phyloP scores from a whole-genome alignment of 2,329 filamentous ascomycete species.

The Clonostachys rhizophaga region DNA sequence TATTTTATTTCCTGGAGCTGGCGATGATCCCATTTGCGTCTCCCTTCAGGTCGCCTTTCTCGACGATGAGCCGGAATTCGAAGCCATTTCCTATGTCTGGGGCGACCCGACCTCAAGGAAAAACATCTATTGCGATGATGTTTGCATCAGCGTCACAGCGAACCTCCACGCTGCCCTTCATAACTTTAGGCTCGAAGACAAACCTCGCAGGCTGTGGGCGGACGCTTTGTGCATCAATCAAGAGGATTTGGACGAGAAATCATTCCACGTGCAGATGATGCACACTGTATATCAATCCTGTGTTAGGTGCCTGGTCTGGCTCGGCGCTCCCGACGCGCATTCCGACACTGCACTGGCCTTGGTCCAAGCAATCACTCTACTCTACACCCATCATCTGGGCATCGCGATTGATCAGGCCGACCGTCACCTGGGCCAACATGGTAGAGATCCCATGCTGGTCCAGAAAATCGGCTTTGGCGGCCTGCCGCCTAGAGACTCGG shows the following conservation, averaged over 20 bases:
- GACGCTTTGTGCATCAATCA: constrained; percentile 17
- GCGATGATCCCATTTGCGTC: neutral
- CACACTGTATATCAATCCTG: constrained; percentile 9
- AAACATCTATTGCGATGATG: neutral
- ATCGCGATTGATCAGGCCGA: neutral
- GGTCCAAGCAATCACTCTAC: neutral
- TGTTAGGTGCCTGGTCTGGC: neutral
- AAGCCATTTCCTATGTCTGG: neutral
- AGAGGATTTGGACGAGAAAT: constrained; percentile 6
- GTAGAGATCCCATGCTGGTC: neutral
- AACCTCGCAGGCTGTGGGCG: constrained; percentile 7
- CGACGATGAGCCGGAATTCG: neutral
- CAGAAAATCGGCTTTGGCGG: neutral
- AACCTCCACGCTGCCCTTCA: neutral
- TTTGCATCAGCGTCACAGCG: neutral
- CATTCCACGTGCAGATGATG: constrained; percentile 13
- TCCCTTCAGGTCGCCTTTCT: neutral
- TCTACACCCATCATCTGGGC: neutral
- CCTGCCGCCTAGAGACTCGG: neutral
- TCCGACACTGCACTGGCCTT: neutral
- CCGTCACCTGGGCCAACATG: neutral
- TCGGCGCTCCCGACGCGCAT: neutral
- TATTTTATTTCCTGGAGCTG: neutral
- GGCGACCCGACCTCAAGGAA: neutral
- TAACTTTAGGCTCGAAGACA: neutral